phyloP scores from a whole-genome alignment of 371 early-diverging fungal species.

The Mortierella sp. region DNA sequence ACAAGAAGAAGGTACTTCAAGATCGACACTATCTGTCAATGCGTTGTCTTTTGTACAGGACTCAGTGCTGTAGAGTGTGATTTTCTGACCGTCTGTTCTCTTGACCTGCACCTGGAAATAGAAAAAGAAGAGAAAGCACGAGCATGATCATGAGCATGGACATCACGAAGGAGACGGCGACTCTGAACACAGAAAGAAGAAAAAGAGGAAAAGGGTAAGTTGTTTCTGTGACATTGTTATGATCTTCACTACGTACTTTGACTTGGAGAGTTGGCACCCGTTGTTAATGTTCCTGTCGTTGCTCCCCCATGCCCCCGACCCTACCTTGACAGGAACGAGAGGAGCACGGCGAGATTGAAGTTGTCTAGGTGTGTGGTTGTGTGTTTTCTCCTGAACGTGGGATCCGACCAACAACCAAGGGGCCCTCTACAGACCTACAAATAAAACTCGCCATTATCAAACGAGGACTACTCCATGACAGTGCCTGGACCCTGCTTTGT shows the following conservation, averaged over 20 bases:
- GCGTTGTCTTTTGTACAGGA: background rate
- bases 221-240: background rate
- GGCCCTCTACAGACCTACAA: background rate
- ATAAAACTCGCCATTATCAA: background rate
- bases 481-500: background rate
- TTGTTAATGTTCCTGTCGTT: conserved; percentile 11
- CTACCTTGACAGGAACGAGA: conserved; percentile 32
- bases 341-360: conserved; percentile 25
- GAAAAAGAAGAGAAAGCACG: conserved; percentile 79
- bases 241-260: background rate
- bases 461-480: background rate
- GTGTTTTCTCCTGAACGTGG: background rate
- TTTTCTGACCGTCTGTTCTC: background rate
- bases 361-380: conserved; percentile 9
- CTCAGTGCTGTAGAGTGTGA: background rate
- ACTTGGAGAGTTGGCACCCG: background rate
- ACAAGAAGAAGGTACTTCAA: conserved; percentile 72
- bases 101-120: conserved; percentile 20
- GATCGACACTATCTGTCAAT: background rate
- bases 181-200: conserved; percentile 71
- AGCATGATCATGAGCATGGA: conserved; percentile 66
- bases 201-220: conserved; percentile 69
- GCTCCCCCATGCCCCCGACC: background rate
- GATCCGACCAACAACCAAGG: background rate
- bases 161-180: conserved; percentile 66